A percentile compares a stretch with the other conserved stretches of the same genome.
Evolutionary conservation across 78 protist species (phyloP).

Genomic region (slime mould (Dictyostelium discoideum)): DNA sequence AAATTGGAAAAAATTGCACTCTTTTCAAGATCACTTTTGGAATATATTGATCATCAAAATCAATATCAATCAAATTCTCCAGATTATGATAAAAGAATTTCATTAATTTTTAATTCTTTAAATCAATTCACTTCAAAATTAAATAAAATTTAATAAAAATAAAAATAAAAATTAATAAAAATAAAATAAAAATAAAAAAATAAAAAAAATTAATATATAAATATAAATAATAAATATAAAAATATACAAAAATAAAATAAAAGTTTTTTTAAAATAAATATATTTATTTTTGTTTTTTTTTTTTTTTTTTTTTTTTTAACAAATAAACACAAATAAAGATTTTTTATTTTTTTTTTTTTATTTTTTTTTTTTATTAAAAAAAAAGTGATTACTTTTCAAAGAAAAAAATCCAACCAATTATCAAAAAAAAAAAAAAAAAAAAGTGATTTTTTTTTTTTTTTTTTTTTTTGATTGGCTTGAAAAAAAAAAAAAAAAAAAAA

Average conservation of each 20-base stretch:
- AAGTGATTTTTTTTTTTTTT: neutral
- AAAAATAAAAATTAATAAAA: neutral
- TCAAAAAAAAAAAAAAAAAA: neutral
- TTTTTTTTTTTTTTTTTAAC: too few species aligned
- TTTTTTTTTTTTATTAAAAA: neutral
- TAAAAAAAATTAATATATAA: neutral
- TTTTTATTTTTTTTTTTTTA: neutral
- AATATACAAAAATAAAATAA: neutral
- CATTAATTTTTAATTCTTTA: neutral
- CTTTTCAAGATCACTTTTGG: neutral
- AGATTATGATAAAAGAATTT: conserved; percentile 14
- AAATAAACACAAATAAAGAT: too few species aligned
- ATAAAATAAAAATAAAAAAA: neutral
- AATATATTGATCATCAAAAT: conserved; percentile 6
- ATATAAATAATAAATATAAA: neutral
- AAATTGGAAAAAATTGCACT: conserved; percentile 37
- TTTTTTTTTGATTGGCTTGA: neutral
- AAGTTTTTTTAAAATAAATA: neutral
- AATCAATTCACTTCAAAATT: neutral
- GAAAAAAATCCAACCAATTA: too few species aligned
- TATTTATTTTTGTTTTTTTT: too few species aligned
- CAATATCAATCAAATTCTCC: neutral
- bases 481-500: too few species aligned
- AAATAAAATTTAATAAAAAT: neutral
- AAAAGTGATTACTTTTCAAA: too few species aligned